Evolutionary conservation across 306 rosid species (phyloP).

Genomic region (Fagus sylvatica): DNA sequence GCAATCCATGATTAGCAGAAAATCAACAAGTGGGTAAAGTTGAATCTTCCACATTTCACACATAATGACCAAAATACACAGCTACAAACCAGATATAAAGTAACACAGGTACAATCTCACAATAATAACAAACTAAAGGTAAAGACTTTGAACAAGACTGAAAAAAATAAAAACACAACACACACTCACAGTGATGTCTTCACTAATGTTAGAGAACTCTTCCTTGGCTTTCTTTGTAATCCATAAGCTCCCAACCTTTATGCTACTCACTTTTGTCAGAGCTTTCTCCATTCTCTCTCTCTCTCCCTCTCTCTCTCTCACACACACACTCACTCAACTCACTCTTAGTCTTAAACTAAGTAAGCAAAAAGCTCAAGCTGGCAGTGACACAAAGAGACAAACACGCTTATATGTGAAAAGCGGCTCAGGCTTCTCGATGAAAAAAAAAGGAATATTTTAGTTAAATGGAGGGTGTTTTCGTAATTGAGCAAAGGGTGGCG

Average conservation of each 20-base stretch:
- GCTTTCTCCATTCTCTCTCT: constrained; percentile 73
- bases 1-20: constrained; percentile 25
- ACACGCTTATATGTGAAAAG: constrained; percentile 29
- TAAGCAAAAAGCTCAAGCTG: constrained; percentile 25
- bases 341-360: too few species aligned
- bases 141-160: not conserved
- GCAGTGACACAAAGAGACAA: constrained; percentile 40
- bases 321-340: too few species aligned
- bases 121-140: not conserved
- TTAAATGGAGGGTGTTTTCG: not conserved
- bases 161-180: not conserved
- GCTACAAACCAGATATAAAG: not conserved
- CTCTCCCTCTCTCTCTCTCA: constrained; percentile 13
- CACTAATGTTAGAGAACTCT: constrained; percentile 74
- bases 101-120: not conserved
- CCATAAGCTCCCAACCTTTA: constrained; percentile 85
- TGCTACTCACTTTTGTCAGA: constrained; percentile 77
- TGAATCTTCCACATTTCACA: constrained; percentile 30
- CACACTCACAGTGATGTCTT: constrained; percentile 68
- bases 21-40: constrained; percentile 12
- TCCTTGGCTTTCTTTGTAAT: constrained; percentile 89
- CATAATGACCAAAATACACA: constrained; percentile 13
- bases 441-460: not conserved
- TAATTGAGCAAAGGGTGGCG: not conserved
- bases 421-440: constrained; percentile 19